A percentile compares a stretch with the other conserved stretches of the same genome.
Evolutionary conservation across 2,329 filamentous ascomycete species (phyloP).

Genomic region (Coniochaeta sp.): DNA sequence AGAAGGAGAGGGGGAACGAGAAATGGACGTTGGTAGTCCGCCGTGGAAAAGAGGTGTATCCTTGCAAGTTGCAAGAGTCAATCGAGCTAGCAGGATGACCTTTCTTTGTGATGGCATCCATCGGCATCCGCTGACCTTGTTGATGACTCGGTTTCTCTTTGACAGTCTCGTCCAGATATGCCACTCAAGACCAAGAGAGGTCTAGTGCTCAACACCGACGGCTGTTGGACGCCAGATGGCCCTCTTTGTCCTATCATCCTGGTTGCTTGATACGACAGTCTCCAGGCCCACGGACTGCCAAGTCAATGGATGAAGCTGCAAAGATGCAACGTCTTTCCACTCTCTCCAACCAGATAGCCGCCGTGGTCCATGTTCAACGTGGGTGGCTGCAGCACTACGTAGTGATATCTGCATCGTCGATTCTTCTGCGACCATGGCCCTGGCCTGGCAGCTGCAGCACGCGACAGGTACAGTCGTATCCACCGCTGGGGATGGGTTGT

Average conservation of each 20-base stretch:
- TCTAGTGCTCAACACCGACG: background rate
- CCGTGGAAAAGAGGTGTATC: background rate
- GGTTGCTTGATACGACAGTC: background rate
- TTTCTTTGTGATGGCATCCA: background rate
- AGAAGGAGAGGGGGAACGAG: background rate
- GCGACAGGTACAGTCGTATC: background rate
- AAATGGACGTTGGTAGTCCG: background rate
- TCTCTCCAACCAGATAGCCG: background rate
- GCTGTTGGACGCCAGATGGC: background rate
- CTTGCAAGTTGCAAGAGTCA: background rate
- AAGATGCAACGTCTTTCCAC: background rate
- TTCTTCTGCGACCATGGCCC: background rate
- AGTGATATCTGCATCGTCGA: background rate
- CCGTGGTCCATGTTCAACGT: background rate
- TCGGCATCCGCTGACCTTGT: background rate
- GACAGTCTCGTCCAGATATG: background rate
- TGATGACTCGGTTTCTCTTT: too few species aligned
- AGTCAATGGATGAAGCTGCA: background rate
- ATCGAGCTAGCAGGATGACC: background rate
- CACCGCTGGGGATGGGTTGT: background rate
- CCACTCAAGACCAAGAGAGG: background rate
- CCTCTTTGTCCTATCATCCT: background rate
- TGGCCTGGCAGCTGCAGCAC: background rate
- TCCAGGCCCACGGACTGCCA: background rate
- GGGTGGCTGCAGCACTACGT: background rate